These are phyloP conservation scores for Articulospora tetracladia DNA, from an alignment of 495 filamentous ascomycete genomes.

Conservation along the genomic window DNA sequence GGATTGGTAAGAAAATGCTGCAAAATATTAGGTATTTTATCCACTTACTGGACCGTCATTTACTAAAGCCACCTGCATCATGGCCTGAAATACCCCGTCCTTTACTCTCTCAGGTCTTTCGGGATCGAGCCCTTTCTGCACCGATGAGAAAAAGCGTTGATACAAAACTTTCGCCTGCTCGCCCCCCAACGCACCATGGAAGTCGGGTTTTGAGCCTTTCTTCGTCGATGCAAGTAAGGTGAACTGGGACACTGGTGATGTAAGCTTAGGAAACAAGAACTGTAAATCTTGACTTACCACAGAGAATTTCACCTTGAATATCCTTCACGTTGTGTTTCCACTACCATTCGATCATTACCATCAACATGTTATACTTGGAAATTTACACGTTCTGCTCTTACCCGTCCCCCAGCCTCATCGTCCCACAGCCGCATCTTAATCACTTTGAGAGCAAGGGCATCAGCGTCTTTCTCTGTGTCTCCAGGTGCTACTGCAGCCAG, in stretches of 20 bases:
- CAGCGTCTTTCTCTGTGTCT: conserved; percentile 85
- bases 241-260: conserved; percentile 84
- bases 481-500: conserved; percentile 88
- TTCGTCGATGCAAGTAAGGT: conserved; percentile 88
- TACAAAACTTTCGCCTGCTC: conserved; percentile 79
- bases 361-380: conserved; percentile 10
- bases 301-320: conserved; percentile 84
- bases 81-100: conserved; percentile 94
- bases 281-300: conserved; percentile 53
- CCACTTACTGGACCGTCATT: conserved; percentile 88
- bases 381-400: conserved; percentile 29
- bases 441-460: conserved; percentile 77
- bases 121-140: conserved; percentile 64
- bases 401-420: conserved; percentile 57
- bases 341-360: conserved; percentile 34
- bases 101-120: conserved; percentile 74
- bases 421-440: conserved; percentile 89
- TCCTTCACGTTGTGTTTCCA: conserved; percentile 89
- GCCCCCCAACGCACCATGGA: conserved; percentile 80
- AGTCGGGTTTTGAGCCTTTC: conserved; percentile 93
- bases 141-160: conserved; percentile 71
- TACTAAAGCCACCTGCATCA: conserved; percentile 87
- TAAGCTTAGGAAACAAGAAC: background rate
- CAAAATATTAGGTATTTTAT: conserved; percentile 26
- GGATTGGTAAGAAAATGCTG: background rate